A percentile compares a stretch with the other conserved stretches of the same genome.
phyloP scores from a whole-genome alignment of 345 rosid genomes.

The Eucalyptus viminalis region DNA sequence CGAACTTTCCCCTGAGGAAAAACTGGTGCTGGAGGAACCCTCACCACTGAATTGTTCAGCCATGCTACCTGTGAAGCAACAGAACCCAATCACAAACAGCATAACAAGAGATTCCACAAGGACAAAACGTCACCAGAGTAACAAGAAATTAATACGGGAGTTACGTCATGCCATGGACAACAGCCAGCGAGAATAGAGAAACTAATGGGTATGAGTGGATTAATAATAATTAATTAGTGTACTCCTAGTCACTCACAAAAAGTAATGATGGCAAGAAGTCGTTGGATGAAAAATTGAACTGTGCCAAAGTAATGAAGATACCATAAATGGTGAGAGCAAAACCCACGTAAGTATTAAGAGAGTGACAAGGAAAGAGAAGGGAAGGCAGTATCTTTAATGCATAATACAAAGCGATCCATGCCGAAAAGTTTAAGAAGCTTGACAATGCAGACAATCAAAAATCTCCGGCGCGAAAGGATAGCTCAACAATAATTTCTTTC shows the following conservation, averaged over 20 bases:
- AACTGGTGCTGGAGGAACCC: constrained; percentile 47
- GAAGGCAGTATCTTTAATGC: neutral
- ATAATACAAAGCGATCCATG: neutral
- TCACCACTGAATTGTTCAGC: constrained; percentile 36
- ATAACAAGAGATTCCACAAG: neutral
- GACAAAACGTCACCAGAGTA: neutral
- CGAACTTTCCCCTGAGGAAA: constrained; percentile 29
- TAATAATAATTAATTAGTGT: neutral
- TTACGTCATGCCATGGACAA: neutral
- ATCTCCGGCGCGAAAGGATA: neutral
- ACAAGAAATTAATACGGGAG: neutral
- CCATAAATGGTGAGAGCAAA: neutral
- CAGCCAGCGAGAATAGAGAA: neutral
- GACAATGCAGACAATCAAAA: neutral
- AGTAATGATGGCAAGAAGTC: neutral
- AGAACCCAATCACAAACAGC: neutral
- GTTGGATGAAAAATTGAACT: neutral
- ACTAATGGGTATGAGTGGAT: neutral
- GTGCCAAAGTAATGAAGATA: neutral
- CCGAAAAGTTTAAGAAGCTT: neutral
- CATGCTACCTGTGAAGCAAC: constrained; percentile 28
- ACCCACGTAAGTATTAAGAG: neutral
- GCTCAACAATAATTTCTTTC: neutral
- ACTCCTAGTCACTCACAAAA: neutral
- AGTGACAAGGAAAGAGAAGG: neutral